Evolutionary conservation across 345 rosid genomes (phyloP), one percentile per base, ranked within the genome.

Genomic region (Citrus glauca): DNA sequence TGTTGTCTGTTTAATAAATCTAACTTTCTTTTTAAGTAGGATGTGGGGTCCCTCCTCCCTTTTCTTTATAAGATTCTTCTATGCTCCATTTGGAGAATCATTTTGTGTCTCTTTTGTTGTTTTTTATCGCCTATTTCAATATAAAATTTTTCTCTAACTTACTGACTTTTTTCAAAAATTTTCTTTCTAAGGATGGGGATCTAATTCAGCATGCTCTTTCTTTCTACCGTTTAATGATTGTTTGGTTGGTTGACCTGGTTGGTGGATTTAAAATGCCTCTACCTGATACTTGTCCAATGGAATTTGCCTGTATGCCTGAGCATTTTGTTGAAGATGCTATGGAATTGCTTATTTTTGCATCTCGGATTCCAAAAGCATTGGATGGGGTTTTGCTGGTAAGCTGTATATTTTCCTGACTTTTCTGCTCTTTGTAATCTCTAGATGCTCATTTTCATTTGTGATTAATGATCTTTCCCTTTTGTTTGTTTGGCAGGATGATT

Each of bases 201-300:
- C 85, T 94, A 69, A 89, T 94, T 81, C 97, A 93, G 83, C 89
- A 81, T 56, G 98, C 98, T 22, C 90, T 94, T 63, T 91, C 97
- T 72, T 94, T 91, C 86, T 94, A 93, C 80, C 92, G 98, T 65
- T 81, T 97, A 76, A 88, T 97, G 90, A 85, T 97, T 78, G 91
- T 90, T 81, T 94, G 97, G 98, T 84, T 97, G 85, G 98, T 91
- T 72, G 88, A 84, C 77, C 86, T 94, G 84, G 93, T 90, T 82
- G 98, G 98, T 78, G 99, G 98, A 76, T 97, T 94, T 86, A 91
- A 84, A 88, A 94, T 97, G 97, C 98, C 99, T 71, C 83, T 94
- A 28, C 95, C 97, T 38, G 69, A 89, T 67, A 83, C 85, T 45
- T 97, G 98, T 81, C 94, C 99, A 40, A 90, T 89, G 98, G 92